phyloP scores from a whole-genome alignment of 2,329 filamentous ascomycete genomes.

The Acrocalymma vagum region DNA sequence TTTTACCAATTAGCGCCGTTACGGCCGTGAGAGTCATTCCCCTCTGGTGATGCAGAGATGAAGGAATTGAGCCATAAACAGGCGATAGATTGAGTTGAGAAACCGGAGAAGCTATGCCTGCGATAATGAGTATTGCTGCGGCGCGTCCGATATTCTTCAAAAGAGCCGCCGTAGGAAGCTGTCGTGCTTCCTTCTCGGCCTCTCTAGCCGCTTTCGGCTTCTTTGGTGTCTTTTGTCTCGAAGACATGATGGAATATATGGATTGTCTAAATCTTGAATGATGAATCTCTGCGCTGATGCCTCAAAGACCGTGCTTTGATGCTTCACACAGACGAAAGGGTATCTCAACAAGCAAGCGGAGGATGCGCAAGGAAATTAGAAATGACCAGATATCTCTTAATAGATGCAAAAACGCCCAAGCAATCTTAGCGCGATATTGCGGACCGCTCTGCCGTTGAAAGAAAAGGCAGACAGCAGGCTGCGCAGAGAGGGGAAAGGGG shows the following conservation, averaged over 20 bases:
- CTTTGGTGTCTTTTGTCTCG: slow-evolving; percentile 41
- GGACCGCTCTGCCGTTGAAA: slow-evolving; percentile 30
- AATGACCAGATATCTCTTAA: slow-evolving; percentile 25
- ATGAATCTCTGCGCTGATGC: too few species aligned
- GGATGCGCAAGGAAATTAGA: slow-evolving; percentile 2
- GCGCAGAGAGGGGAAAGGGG: slow-evolving; percentile 8
- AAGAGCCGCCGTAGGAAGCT: slow-evolving; percentile 29
- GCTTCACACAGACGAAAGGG: not conserved
- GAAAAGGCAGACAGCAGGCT: slow-evolving; percentile 8
- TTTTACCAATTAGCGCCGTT: slow-evolving; percentile 74
- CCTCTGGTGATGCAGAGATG: slow-evolving; percentile 74
- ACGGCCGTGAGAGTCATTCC: slow-evolving; percentile 73
- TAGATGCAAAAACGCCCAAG: slow-evolving; percentile 17
- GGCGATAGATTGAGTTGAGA: slow-evolving; percentile 83
- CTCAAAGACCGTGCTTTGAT: too few species aligned
- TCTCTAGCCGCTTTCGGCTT: slow-evolving; percentile 43
- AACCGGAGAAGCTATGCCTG: slow-evolving; percentile 72
- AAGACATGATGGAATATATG: slow-evolving; percentile 34
- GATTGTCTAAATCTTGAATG: slow-evolving; percentile 1
- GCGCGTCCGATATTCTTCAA: slow-evolving; percentile 44
- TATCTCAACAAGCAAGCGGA: slow-evolving; percentile 1
- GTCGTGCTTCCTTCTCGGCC: slow-evolving; percentile 30
- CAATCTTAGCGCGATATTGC: slow-evolving; percentile 18
- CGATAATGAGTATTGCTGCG: slow-evolving; percentile 60
- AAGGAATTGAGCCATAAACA: slow-evolving; percentile 85